Evolutionary conservation across 371 early-diverging fungal genomes (phyloP), one percentile per base, ranked within the genome.

Genomic region (Mucor mucedo): DNA sequence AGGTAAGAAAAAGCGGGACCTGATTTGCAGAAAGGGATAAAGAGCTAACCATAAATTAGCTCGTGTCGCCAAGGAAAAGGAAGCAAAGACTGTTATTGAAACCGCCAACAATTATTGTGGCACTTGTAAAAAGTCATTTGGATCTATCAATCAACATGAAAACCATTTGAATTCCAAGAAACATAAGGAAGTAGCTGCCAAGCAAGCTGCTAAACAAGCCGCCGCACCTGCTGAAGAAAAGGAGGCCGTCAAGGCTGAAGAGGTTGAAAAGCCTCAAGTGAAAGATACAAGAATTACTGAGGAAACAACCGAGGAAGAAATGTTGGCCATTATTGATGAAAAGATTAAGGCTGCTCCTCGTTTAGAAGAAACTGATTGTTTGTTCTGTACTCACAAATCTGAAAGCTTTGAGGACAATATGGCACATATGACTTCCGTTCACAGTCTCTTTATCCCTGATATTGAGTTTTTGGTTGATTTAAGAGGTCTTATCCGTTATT

Each of bases 361-460:
- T 52, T 76, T 94, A 5, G 76, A 79, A 50, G 80, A 81, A 2
- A 80, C 77, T 2, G 94, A 95, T 65, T 95, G 96, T 74, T 76
- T 94, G 47, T 96, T 96, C 81, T 96, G 95, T 78, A 69, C 77
- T 14, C 85, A 86, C 64, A 76, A 77, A 63, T 73, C 88, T 0
- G 82, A 76, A 14, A 80, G 84, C n/a, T 89, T 94, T 62, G 93
- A 94, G 45, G 79, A 80, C 38, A 96, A 95, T 71, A 76, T 99
- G 79, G 79, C 82, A 40, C 99, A 99, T 76, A 99, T 99, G 99
- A 85, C 91, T 10, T 71, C 67, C 40, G 77, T 71, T 10, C 99
- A 99, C 76, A 89, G 91, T 68, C 92, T 99, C 74, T 99, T 96
- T 68, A 90, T 99, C 62, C 99, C 99, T 29, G 96, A 98, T 77